Base-by-base conservation (phyloP, 1,139 yeast genomes). In the Groenewaldozyma sp. region DNA sequence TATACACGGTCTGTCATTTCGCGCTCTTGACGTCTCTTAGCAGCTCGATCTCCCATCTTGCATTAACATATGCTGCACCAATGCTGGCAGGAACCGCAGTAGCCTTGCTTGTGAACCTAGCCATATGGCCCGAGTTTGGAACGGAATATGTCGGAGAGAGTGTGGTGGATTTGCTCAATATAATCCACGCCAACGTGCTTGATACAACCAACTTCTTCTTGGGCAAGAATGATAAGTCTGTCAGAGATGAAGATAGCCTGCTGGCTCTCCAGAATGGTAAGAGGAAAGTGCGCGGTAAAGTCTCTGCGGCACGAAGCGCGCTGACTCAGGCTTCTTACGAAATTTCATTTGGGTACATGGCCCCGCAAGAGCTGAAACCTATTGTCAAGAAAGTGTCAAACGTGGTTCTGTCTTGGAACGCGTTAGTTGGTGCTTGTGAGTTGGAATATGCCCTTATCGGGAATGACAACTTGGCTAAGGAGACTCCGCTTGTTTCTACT, bases 81-180 rank as follows among this genome's bases (percentile, higher is more conserved):
- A 62, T 71, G 41, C 60, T 67, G 31, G 33, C 68, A 11, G 73
- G 73, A 11, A 66, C 70, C 37, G 71, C 65, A 0, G 52, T 69
- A 39, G 59, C 71, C 0, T 43, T 69, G 14, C 58, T 64, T 19
- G 64, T 69, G 50, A 71, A 69, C 43, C 41, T 71, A 34, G 34
- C 56, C 1, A 44, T 71, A 9, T 70, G 68, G 45, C 76, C 76
- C 1, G 76, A 71, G 44, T 69, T 70, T 54, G 76, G 76, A 6
- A 65, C 73, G 14, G 63, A 72, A 0, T 68, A 65, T 45, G 50
- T 71, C 10, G 76, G 76, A 26, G 61, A 60, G 31, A 58, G 71
- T 1, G 60, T 68, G 5, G 52, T 68, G 1, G 62, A 60, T 21
- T 56, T 67, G 0, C 40, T 70, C 16, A 63, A 65, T 41, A 67